Evolutionary conservation across 371 early-diverging fungal genomes (phyloP), one percentile per base, ranked within the genome.

Genomic region (Globomyces sp.): DNA sequence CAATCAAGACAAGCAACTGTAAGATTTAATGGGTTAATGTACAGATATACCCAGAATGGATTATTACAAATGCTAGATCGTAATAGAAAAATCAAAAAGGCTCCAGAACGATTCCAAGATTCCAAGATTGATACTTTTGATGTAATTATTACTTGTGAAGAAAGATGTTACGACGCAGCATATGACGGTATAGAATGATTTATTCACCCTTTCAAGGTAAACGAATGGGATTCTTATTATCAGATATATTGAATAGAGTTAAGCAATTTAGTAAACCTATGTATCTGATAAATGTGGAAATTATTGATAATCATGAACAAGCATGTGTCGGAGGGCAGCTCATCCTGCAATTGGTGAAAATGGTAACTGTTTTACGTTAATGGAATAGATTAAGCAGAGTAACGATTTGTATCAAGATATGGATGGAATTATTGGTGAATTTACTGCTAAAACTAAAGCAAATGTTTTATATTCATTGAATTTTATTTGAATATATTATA

Each of bases 71-170:
- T 98, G 94, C 82, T 97, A 48, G 94, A 96, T 68, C 85, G 98
- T 43, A 98, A 98, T 70, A 80, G 91, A 42, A 86, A 82, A 61
- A 92, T 96, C 60, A 98, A 98, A 71, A 71, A 71, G 41, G 93
- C 96, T 1, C 95, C 99, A 1, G 94, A 97, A 74, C 82, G 83
- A 81, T 92, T 87, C 66, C 94, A 94, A 60, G 91, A 93, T 59
- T 85, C 83, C 11, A 67, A 76, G 6, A 24, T 24, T 24, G 84
- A 86, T 42, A 75, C 81, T n/a, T 96, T 87, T 75, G 98, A 98
- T 76, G 88, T 98, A 0, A 90, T 98, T 43, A 90, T 98, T 55
- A 96, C 96, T 2, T 97, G 98, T 68, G 99, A 98, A 78, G 98
- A 98, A 72, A 85, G 96, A 40, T 93, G 93, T 59, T 98, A 92